Evolutionary conservation across 352 stramenopile genomes (phyloP), one percentile per base, ranked within the genome.

Genomic region (Phytophthora pini): DNA sequence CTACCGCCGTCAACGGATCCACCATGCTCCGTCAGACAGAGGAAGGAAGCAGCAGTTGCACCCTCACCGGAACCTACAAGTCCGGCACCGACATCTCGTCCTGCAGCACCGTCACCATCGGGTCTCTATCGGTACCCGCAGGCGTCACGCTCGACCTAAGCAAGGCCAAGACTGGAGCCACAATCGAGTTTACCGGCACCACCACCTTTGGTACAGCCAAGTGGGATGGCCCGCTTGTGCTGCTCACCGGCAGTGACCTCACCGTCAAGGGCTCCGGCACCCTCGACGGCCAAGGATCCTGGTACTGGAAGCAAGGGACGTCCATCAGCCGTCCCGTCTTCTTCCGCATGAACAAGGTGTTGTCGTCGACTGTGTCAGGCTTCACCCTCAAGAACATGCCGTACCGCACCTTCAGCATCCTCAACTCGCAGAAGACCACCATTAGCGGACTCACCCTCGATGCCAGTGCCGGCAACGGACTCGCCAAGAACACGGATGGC

Each of bases 221-320:
- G 46, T 80, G 68, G 68, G 59, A 53, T 4, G 72, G 72, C 9
- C 66, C 69, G 9, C 62, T 79, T 0, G 60, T 79, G 24, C 41
- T 55, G 3, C 41, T 79, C 10, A 55, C 47, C 9, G 68, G 68
- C 22, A 68, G 13, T 1, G 53, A 41, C 11, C 56, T 63, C 12
- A 56, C 44, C 11, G 64, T 77, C 36, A 45, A 65, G 8, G 72
- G 70, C 4, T 40, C 66, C 5, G 70, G 70, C 9, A 72, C 55
- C 0, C 59, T 79, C 1, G 71, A 79, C 13, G 71, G 71, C 20
- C 66, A 76, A 34, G 66, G 71, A 5, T 22, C 36, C 6, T 73
- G 60, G 66, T 79, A 79, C 66, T 79, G 70, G 71, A 59, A 66
- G 36, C 57, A 79, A 17, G 63, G 61, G 10, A 17, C 46, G 22